Percentiles rank a stretch among this genome's conserved stretches.
Conservation (phyloP, 768 basidiomycete genomes). For the Trametopsis cervina region DNA sequence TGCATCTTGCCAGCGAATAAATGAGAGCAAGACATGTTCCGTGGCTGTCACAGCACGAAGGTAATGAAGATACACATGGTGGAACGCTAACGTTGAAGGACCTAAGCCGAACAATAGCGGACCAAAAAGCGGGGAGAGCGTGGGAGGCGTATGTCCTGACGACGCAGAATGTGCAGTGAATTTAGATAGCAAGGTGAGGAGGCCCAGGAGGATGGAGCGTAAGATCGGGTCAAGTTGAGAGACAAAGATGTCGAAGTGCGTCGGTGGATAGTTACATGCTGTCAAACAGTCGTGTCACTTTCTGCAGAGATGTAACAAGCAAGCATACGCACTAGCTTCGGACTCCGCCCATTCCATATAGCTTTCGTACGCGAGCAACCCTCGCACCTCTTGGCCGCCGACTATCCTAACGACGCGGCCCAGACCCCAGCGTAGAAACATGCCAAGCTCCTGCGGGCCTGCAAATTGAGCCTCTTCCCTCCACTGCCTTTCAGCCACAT, state of each 20-base stretch:
- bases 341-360: constrained; percentile 78
- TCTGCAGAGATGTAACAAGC: constrained; percentile 1
- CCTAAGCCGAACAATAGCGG: constrained; percentile 85
- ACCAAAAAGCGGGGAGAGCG: constrained; percentile 84
- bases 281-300: constrained; percentile 13
- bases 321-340: constrained; percentile 62
- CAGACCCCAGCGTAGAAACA: constrained; percentile 90
- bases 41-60: constrained; percentile 80
- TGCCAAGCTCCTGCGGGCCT: constrained; percentile 81
- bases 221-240: constrained; percentile 43
- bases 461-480: constrained; percentile 80
- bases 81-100: constrained; percentile 41
- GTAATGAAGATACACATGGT: constrained; percentile 59
- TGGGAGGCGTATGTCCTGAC: constrained; percentile 87
- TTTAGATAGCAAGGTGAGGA: constrained; percentile 76
- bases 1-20: constrained; percentile 76
- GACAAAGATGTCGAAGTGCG: constrained; percentile 69
- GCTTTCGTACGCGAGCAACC: constrained; percentile 77
- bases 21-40: constrained; percentile 89
- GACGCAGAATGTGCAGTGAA: constrained; percentile 78
- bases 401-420: constrained; percentile 69
- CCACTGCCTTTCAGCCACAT: constrained; percentile 49
- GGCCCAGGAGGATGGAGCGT: constrained; percentile 54
- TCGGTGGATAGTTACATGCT: constrained; percentile 62
- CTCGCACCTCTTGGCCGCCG: constrained; percentile 68